Evolutionary conservation across 1,139 yeast species (phyloP).

Genomic region (Hanseniaspora uvarum): DNA sequence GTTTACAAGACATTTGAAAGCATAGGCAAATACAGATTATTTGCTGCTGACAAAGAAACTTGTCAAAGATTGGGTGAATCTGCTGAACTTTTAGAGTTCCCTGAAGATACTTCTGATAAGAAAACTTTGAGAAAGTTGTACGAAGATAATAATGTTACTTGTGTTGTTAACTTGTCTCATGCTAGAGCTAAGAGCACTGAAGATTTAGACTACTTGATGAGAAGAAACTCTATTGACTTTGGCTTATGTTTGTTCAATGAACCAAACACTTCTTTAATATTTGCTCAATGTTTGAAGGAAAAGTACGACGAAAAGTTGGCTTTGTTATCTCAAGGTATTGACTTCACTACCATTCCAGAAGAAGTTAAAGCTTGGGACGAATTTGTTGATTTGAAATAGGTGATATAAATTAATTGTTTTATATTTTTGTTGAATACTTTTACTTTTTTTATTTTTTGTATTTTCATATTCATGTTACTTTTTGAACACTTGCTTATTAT

Average conservation of each 20-base stretch:
- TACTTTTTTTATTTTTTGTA: background rate
- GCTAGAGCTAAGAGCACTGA: slow-evolving; percentile 75
- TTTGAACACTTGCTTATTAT: too few relatives aligned
- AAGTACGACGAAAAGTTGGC: slow-evolving; percentile 52
- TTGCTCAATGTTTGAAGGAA: slow-evolving; percentile 70
- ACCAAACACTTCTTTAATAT: slow-evolving; percentile 81
- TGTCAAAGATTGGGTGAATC: slow-evolving; percentile 46
- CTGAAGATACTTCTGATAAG: slow-evolving; percentile 49
- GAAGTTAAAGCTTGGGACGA: slow-evolving; percentile 97
- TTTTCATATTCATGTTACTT: background rate
- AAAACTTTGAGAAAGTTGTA: slow-evolving; percentile 86
- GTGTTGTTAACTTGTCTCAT: slow-evolving; percentile 84
- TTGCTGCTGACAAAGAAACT: slow-evolving; percentile 64
- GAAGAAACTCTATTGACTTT: slow-evolving; percentile 97
- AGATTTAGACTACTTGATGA: slow-evolving; percentile 92
- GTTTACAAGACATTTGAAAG: slow-evolving; percentile 63
- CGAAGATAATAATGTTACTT: slow-evolving; percentile 70
- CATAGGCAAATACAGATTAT: slow-evolving; percentile 66
- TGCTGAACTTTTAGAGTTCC: slow-evolving; percentile 32
- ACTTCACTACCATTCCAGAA: slow-evolving; percentile 44
- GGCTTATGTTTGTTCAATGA: slow-evolving; percentile 94
- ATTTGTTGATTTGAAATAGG: slow-evolving; percentile 43
- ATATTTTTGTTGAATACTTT: background rate
- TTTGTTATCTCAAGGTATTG: slow-evolving; percentile 25
- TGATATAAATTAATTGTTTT: background rate